A percentile compares a stretch with the other conserved stretches of the same genome.
These are phyloP conservation scores for Schizophyllum amplum DNA, from an alignment of 1,284 basidiomycete genomes.

Conservation along the genomic window DNA sequence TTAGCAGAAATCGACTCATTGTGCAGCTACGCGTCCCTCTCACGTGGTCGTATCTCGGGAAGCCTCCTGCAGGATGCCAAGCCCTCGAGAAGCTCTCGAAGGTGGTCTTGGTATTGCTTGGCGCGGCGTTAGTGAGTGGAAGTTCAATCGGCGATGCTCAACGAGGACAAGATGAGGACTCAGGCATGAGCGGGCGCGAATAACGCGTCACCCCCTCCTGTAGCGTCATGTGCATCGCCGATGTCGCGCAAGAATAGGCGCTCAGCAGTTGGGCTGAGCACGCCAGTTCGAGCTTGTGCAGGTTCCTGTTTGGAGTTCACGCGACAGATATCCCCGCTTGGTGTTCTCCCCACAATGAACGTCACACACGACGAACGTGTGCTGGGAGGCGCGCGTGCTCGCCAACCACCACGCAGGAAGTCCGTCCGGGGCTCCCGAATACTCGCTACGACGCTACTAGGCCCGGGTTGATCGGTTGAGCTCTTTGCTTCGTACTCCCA, in stretches of 20 bases:
- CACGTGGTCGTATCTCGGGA: background rate
- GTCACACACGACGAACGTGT: background rate
- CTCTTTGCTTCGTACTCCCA: background rate
- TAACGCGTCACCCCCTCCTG: background rate
- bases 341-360: background rate
- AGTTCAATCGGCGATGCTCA: background rate
- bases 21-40: background rate
- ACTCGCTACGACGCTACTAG: background rate
- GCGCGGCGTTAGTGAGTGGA: background rate
- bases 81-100: background rate
- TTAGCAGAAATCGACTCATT: background rate
- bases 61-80: background rate
- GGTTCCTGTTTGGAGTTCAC: background rate
- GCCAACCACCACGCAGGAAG: background rate
- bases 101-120: background rate
- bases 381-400: too few species aligned
- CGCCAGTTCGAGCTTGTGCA: background rate
- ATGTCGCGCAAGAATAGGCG: background rate
- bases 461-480: too few species aligned
- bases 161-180: too few species aligned
- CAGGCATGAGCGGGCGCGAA: background rate
- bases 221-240: background rate
- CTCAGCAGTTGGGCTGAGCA: background rate
- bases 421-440: background rate
- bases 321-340: background rate